Evolutionary conservation across 176 grass and related monocot species (phyloP).

Genomic region (Aegilops tauschii): DNA sequence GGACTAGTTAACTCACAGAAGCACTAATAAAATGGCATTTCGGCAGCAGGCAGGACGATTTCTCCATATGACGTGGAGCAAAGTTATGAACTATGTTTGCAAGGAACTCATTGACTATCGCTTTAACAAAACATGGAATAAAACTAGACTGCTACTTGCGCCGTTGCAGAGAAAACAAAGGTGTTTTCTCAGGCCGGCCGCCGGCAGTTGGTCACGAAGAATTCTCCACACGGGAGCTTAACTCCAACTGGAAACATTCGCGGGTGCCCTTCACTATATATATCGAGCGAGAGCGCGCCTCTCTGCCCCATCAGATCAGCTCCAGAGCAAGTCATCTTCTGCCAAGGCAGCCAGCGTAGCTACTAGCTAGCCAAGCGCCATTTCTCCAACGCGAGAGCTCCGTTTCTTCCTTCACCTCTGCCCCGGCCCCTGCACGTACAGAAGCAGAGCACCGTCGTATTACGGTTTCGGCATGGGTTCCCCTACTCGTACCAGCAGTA

Average conservation of each 20-base stretch:
- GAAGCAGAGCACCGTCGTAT: neutral
- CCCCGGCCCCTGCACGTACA: neutral
- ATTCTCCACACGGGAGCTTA: neutral
- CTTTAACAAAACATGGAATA: neutral
- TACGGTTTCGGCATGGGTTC: neutral
- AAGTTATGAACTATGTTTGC: neutral
- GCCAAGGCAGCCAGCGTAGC: no score
- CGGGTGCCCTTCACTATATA: slow-evolving; percentile 18
- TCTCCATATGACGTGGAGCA: neutral
- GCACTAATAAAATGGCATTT: neutral
- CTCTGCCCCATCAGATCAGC: neutral
- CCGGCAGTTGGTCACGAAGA: slow-evolving; percentile 9
- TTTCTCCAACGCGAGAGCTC: neutral
- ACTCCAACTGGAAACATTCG: neutral
- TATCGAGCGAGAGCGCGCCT: neutral
- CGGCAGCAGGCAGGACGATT: neutral
- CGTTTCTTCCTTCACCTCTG: neutral
- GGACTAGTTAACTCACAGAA: neutral
- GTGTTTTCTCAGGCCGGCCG: neutral
- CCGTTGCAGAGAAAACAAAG: neutral
- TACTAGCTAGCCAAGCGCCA: no score
- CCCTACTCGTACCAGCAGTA: neutral
- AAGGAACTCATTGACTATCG: neutral
- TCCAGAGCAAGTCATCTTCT: neutral
- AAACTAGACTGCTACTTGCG: neutral